Conservation (phyloP, 495 filamentous ascomycete genomes). For the Immersiella caudata region DNA sequence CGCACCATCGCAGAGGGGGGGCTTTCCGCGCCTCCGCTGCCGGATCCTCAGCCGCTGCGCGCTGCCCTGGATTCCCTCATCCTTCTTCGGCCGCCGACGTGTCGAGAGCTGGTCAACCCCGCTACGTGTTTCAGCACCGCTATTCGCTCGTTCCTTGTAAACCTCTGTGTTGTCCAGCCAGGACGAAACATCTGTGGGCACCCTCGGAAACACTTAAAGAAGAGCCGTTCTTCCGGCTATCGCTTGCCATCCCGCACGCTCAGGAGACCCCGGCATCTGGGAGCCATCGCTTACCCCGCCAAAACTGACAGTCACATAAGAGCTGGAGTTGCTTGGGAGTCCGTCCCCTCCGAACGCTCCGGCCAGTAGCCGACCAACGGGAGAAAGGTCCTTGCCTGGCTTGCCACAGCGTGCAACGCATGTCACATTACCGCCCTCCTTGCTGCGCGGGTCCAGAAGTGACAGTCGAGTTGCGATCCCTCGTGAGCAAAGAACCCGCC, state of each 20-base stretch:
- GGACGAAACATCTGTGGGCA: neutral
- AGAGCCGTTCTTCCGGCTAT: constrained; percentile 17
- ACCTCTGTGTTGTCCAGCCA: neutral
- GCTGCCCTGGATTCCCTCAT: constrained; percentile 10
- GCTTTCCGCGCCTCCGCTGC: constrained; percentile 9
- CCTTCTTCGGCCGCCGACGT: constrained; percentile 2
- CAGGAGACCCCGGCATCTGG: constrained; percentile 8
- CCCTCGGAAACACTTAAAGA: neutral
- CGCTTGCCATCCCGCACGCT: constrained; percentile 13
- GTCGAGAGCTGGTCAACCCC: constrained; percentile 5
- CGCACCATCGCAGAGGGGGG: neutral
- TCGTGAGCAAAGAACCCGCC: constrained; percentile 3
- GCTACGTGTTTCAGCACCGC: constrained; percentile 9
- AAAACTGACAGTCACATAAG: constrained; percentile 4
- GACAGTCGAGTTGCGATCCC: constrained; percentile 5
- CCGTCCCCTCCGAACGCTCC: constrained; percentile 7
- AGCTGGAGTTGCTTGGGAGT: neutral
- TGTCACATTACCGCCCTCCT: constrained; percentile 15
- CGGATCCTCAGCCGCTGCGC: constrained; percentile 12
- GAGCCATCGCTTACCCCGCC: constrained; percentile 18
- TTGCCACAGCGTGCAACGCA: constrained; percentile 1
- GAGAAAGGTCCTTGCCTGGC: neutral
- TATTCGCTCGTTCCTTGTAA: neutral
- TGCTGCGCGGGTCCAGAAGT: constrained; percentile 4
- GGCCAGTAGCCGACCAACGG: neutral